Base-by-base conservation (phyloP, 768 basidiomycete species). In the Pleurotus pulmonarius region DNA sequence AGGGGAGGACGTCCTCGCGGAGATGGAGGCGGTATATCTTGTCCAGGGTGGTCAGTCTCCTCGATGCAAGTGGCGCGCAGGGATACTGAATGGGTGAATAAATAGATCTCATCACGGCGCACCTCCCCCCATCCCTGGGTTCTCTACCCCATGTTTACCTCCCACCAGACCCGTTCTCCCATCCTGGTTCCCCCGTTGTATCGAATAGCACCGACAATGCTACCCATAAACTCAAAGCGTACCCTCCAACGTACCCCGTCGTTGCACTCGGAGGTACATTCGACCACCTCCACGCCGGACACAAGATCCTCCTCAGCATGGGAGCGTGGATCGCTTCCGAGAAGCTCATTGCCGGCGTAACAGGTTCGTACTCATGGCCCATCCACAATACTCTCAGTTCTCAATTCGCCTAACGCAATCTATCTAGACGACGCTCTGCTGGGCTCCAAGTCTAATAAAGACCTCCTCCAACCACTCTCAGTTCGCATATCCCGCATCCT, bases 241-340 rank as follows among this genome's bases (percentile, higher is more conserved):
- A 71, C 12, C 62, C 73, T 12, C 58, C 72, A 15, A 59, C 68
- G 41, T 77, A 75, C 65, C 88, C 87, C 11, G 90, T 93, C 51
- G 83, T 88, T n/a, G 89, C 85, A 0, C 78, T 98, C 6, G 96
- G 97, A 5, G 97, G 97, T 0, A 98, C 97, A 0, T 98, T 98
- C 70, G 97, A 99, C 71, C 97, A 98, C 69, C 82, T 99, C 13
- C 97, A 99, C 67, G 85, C 94, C 3, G 97, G 96, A 0, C 97
- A 99, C 75, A 97, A 97, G 72, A 95, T 99, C 58, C 82, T 99
- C 25, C 81, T 99, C 9, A 91, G 92, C 65, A 93, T 97, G 86
- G 88, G 84, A 11, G 86, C 91, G 1, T 94, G 88, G 81, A 85
- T 98, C 56, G 78, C 94, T 0, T 67, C 72, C 44, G 69, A 78